Evolutionary conservation across 768 basidiomycete species (phyloP).

Genomic region (Coprinopsis strossmayeri): DNA sequence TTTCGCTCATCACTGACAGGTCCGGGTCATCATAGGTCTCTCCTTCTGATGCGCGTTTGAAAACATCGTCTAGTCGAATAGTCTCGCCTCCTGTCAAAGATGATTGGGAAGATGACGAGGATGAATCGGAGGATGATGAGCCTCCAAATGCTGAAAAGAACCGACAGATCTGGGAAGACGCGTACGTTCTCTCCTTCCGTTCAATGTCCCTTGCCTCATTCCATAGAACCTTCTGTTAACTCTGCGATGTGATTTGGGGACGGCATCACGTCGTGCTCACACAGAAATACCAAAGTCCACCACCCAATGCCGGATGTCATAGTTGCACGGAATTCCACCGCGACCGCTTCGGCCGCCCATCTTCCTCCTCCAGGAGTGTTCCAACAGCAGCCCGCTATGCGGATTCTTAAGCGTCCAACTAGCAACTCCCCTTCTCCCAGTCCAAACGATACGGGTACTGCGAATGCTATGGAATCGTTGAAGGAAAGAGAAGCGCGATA

Average conservation of each 20-base stretch:
- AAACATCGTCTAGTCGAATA: conserved; percentile 7
- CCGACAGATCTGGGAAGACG: conserved; percentile 60
- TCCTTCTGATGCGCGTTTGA: conserved; percentile 1
- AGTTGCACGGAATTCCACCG: conserved; percentile 26
- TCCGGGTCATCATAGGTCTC: conserved; percentile 1
- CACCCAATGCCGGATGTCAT: conserved; percentile 65
- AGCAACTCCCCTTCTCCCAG: conserved; percentile 22
- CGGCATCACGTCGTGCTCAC: neutral
- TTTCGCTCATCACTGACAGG: conserved; percentile 1
- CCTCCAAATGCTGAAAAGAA: conserved; percentile 30
- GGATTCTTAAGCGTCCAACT: conserved; percentile 68
- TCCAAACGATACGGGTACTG: conserved; percentile 18
- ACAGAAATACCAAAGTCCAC: conserved; percentile 51
- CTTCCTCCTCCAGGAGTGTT: conserved; percentile 49
- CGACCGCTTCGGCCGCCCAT: conserved; percentile 26
- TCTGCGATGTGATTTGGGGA: neutral
- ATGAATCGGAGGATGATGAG: conserved; percentile 13
- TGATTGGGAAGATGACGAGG: conserved; percentile 26
- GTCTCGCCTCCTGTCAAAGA: conserved; percentile 15
- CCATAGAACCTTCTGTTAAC: neutral
- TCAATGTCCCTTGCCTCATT: conserved; percentile 10
- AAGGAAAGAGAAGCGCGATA: conserved; percentile 70
- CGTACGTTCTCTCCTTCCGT: conserved; percentile 38
- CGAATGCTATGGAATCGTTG: conserved; percentile 28
- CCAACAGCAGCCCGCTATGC: conserved; percentile 47